phyloP scores from a whole-genome alignment of 768 basidiomycete genomes.

The Mycena rebaudengoi region DNA sequence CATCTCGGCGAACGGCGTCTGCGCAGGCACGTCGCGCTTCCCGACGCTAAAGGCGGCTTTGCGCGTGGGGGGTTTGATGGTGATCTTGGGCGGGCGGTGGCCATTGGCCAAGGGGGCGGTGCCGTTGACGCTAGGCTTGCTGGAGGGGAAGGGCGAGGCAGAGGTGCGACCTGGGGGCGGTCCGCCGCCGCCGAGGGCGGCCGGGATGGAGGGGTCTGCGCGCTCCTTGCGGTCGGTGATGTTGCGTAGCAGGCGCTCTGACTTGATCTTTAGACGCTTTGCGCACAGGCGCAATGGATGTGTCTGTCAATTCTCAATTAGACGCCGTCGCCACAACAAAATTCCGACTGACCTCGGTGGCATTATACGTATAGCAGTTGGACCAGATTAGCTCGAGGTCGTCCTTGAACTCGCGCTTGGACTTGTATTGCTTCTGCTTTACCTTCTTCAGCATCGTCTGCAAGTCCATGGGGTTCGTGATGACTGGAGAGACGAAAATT shows the following conservation, averaged over 20 bases:
- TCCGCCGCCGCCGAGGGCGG: constrained; percentile 31
- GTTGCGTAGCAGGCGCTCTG: constrained; percentile 85
- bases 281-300: constrained; percentile 91
- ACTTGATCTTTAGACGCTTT: constrained; percentile 81
- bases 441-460: constrained; percentile 93
- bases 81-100: constrained; percentile 39
- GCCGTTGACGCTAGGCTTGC: constrained; percentile 42
- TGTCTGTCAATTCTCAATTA: constrained; percentile 53
- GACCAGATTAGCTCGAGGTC: constrained; percentile 98
- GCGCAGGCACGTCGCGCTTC: constrained; percentile 37
- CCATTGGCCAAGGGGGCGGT: constrained; percentile 46
- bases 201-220: constrained; percentile 72
- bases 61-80: constrained; percentile 28
- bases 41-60: background rate
- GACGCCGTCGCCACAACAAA: background rate
- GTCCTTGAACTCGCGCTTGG: constrained; percentile 91
- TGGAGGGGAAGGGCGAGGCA: constrained; percentile 18
- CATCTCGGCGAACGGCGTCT: constrained; percentile 66
- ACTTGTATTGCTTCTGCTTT: constrained; percentile 91
- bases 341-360: constrained; percentile 74
- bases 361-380: constrained; percentile 94
- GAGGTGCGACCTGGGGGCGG: constrained; percentile 12
- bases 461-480: constrained; percentile 95
- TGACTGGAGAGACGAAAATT: constrained; percentile 62
- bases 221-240: constrained; percentile 91